phyloP scores from a whole-genome alignment of 2,329 filamentous ascomycete genomes.

The Apiospora arundinis region DNA sequence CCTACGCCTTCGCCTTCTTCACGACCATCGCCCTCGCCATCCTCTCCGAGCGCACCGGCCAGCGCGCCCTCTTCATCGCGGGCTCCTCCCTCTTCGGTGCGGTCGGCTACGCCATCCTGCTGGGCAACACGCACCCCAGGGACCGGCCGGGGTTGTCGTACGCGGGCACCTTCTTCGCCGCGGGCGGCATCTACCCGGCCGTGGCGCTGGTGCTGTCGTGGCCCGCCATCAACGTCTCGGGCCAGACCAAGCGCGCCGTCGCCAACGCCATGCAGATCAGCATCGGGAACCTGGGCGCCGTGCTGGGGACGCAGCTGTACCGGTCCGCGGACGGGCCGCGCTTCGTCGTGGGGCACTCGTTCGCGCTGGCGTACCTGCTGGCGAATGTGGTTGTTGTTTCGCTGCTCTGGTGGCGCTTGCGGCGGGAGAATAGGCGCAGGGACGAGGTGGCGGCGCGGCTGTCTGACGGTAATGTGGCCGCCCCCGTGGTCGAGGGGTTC shows the following conservation, averaged over 20 bases:
- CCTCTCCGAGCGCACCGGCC: slow-evolving; percentile 62
- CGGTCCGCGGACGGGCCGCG: slow-evolving; percentile 64
- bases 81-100: slow-evolving; percentile 61
- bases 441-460: slow-evolving; percentile 34
- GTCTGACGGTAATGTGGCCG: neutral
- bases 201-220: slow-evolving; percentile 69
- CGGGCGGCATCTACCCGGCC: slow-evolving; percentile 71
- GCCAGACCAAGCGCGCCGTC: slow-evolving; percentile 72
- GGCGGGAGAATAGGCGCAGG: slow-evolving; percentile 62
- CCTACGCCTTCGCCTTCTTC: slow-evolving; percentile 67
- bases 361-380: slow-evolving; percentile 69
- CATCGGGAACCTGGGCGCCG: slow-evolving; percentile 72
- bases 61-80: slow-evolving; percentile 69
- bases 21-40: slow-evolving; percentile 65
- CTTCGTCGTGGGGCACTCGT: slow-evolving; percentile 70
- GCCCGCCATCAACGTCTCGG: slow-evolving; percentile 75
- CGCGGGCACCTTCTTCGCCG: slow-evolving; percentile 66
- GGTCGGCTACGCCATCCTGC: slow-evolving; percentile 67
- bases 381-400: slow-evolving; percentile 62
- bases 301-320: slow-evolving; percentile 74
- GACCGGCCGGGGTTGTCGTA: slow-evolving; percentile 63
- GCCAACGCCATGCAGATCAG: slow-evolving; percentile 76
- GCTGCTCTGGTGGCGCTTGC: slow-evolving; percentile 59
- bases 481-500: slow-evolving; percentile 40
- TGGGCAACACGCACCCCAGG: slow-evolving; percentile 54